Percentiles rank a stretch among this genome's conserved stretches.
phyloP scores from a whole-genome alignment of 2,329 filamentous ascomycete species.

The Mariannaea sp. region DNA sequence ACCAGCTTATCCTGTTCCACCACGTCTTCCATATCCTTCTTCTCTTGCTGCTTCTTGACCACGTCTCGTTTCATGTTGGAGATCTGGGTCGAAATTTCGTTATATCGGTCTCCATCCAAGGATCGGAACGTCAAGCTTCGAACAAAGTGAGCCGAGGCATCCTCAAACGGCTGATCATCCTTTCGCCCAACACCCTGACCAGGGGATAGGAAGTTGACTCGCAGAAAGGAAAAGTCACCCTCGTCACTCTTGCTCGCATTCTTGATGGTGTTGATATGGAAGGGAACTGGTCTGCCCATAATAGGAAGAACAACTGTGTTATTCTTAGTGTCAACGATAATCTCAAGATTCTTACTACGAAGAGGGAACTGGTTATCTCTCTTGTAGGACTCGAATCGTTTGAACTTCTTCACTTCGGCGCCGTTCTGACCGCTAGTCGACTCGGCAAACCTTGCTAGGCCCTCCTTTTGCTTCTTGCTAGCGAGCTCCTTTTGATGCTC shows the following conservation, averaged over 20 bases:
- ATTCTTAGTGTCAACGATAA: conserved; percentile 90
- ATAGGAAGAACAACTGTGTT: conserved; percentile 90
- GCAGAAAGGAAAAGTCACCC: conserved; percentile 88
- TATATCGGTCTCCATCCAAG: conserved; percentile 83
- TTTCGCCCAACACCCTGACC: conserved; percentile 97
- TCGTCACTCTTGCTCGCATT: conserved; percentile 98
- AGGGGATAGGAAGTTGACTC: conserved; percentile 96
- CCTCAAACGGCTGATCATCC: conserved; percentile 97
- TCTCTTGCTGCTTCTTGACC: conserved; percentile 92
- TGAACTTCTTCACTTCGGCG: conserved; percentile 96
- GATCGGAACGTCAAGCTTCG: conserved; percentile 95
- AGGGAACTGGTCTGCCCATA: conserved; percentile 95
- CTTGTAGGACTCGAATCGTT: conserved; percentile 99
- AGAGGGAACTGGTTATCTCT: conserved; percentile 90
- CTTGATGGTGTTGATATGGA: conserved; percentile 98
- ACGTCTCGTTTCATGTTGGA: conserved; percentile 95
- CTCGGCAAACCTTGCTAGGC: conserved; percentile 82
- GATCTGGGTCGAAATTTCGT: conserved; percentile 90
- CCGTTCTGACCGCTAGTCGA: conserved; percentile 85
- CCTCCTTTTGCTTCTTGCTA: conserved; percentile 86
- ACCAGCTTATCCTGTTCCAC: conserved; percentile 98
- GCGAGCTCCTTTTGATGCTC: conserved; percentile 92
- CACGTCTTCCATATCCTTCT: conserved; percentile 99
- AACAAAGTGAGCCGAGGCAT: conserved; percentile 93
- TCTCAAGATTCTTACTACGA: conserved; percentile 81